Evolutionary conservation across 2,329 filamentous ascomycete species (phyloP).

Genomic region (Aureobasidium sp.): DNA sequence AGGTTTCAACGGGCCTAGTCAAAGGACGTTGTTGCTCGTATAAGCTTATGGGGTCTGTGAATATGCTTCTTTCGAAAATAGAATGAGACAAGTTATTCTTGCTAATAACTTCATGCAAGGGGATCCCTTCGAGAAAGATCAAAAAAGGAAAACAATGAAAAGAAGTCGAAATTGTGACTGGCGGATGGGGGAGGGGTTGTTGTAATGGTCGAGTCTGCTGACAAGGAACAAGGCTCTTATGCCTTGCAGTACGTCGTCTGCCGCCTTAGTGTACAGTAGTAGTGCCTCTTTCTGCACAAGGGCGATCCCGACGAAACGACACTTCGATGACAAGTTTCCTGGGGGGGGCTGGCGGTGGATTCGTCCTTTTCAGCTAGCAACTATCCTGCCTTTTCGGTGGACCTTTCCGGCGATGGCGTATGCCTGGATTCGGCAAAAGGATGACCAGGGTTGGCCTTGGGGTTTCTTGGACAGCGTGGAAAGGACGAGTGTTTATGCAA

Average conservation of each 20-base stretch:
- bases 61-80: background rate
- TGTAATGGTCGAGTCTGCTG: background rate
- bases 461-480: background rate
- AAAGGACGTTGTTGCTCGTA: background rate
- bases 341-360: background rate
- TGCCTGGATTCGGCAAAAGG: slow-evolving; percentile 7
- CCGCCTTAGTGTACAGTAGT: background rate
- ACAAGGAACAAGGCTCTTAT: slow-evolving; percentile 13
- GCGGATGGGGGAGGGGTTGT: background rate
- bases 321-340: background rate
- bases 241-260: background rate
- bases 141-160: background rate
- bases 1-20: background rate
- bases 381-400: slow-evolving; percentile 1
- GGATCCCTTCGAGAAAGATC: no score
- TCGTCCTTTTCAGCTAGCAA: background rate
- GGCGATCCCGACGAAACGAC: background rate
- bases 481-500: background rate
- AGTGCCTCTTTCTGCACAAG: background rate
- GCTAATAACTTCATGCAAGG: no score
- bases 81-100: background rate
- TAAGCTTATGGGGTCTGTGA: background rate
- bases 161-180: background rate
- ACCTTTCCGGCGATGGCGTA: background rate
- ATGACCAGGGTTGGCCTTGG: background rate